Conservation (phyloP, 371 early-diverging fungal species). For the Dichotomocladium elegans region DNA sequence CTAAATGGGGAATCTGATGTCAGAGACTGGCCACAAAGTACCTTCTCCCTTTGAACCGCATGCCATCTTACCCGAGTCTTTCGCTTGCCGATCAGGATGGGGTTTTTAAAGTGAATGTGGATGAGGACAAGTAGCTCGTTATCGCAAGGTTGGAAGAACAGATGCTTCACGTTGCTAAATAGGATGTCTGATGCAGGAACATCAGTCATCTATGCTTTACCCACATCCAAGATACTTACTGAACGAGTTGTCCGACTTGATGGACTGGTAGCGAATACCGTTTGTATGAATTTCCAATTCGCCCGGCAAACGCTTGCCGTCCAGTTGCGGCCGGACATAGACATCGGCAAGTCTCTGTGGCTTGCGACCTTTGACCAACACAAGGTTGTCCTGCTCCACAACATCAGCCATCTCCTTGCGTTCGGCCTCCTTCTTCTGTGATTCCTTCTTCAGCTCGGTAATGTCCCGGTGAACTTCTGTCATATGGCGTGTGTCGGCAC, state of each 20-base stretch:
- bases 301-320: slow-evolving; percentile 86
- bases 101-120: slow-evolving; percentile 95
- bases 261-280: slow-evolving; percentile 88
- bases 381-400: slow-evolving; percentile 90
- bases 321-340: slow-evolving; percentile 80
- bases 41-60: neutral
- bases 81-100: slow-evolving; percentile 96
- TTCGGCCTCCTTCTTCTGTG: slow-evolving; percentile 88
- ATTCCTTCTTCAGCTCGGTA: slow-evolving; percentile 86
- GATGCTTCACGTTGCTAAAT: slow-evolving; percentile 97
- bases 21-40: neutral
- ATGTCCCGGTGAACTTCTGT: slow-evolving; percentile 82
- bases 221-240: slow-evolving; percentile 40
- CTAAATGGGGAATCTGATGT: slow-evolving; percentile 22
- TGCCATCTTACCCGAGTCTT: slow-evolving; percentile 73
- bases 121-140: slow-evolving; percentile 93
- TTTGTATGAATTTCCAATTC: slow-evolving; percentile 94
- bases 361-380: slow-evolving; percentile 76
- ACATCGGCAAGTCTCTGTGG: slow-evolving; percentile 84
- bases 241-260: slow-evolving; percentile 79
- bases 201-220: neutral
- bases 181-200: slow-evolving; percentile 66
- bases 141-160: slow-evolving; percentile 99
- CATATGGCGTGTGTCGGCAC: slow-evolving; percentile 81
- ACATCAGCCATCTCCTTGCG: slow-evolving; percentile 94